Evolutionary conservation across 2,329 filamentous ascomycete genomes (phyloP), one percentile per base, ranked within the genome.

Genomic region (Cladosporium halotolerans): DNA sequence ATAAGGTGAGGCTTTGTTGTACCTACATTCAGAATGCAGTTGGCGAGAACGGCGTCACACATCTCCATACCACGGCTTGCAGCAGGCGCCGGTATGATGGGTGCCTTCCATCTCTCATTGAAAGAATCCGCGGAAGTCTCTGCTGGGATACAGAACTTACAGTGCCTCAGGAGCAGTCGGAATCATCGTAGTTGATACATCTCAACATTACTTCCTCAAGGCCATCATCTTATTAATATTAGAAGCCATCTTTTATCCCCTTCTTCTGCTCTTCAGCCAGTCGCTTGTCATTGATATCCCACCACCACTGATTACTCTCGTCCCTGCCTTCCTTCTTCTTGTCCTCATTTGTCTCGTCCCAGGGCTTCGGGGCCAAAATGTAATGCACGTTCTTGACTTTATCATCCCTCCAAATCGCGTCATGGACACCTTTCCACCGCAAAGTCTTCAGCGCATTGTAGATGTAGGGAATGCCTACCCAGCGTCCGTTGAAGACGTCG

Each of bases 391-490:
- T 84, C 70, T 83, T 83, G 16, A 84, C 78, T 59, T 75, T 64
- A 14, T 78, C 75, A 57, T 84, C 81, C 55, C 74, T 69, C 81
- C 81, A 84, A 53, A 84, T 83, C 28, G 72, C 68, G 58, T 77
- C 72, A 61, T 83, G 80, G 52, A 82, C 78, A 9, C 75, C 76
- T 58, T 77, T 67, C 70, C 72, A 76, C 52, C 80, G 67, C 64
- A 83, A 55, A n/a, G 80, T 81, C 70, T 81, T 82, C 46, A 83
- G 67, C 40, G 80, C 80, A 62, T 83, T 83, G 68, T 83, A 83
- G 7, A 76, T 74, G 60, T 83, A 83, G 13, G 80, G 80, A 50
- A 83, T 63, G 3, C 75, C 69, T 4, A 83, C 78, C 80, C 80
- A 83, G 18, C 80, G 73, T 0, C 76, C 77, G 31, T 72, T 63